Evolutionary conservation across 257 asterid species (phyloP), one percentile per base, ranked within the genome.

Genomic region (Plantago ovata): DNA sequence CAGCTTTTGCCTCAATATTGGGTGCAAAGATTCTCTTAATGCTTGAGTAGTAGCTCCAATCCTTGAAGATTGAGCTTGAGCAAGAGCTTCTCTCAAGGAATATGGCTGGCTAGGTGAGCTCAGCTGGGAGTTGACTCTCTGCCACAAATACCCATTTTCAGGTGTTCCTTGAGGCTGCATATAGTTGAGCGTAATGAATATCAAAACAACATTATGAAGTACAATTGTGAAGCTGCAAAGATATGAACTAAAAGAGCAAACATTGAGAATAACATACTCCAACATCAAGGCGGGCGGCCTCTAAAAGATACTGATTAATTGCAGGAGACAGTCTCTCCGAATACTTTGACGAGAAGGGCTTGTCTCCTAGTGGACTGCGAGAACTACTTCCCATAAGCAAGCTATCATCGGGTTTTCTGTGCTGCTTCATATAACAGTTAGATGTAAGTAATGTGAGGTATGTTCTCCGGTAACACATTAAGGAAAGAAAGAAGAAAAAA

Each of bases 31-130:
- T 82, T 93, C 97, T 73, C 98, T 84, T 60, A 93, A 68, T 49
- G 97, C 98, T 79, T 82, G 92, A 40, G 94, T 79, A 51, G 96
- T 86, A 73, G 94, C 91, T 73, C 98, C 98, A 64, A 86, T 86
- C 75, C 96, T 81, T 21, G 98, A 89, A 56, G 98, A 93, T 74
- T 89, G 98, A 66, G 96, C 98, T 75, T 89, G 98, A 61, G 97
- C 98, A 13, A 93, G 85, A 69, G 96, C 98, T 77, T 93, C 98
- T 71, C 98, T 79, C 64, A 93, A 77, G 50, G 98, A 93, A 81
- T 89, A 93, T 53, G 98, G 98, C 67, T 93, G 96, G 78, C 95
- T 93, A 18, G 98, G 97, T 33, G 98, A 93, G 77, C 97, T 93
- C 62, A 93, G 77, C 75, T 89, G 97, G 43, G 98, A 93, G 80